phyloP scores from a whole-genome alignment of 2,329 filamentous ascomycete genomes.

The Microdochium trichocladiopsis region DNA sequence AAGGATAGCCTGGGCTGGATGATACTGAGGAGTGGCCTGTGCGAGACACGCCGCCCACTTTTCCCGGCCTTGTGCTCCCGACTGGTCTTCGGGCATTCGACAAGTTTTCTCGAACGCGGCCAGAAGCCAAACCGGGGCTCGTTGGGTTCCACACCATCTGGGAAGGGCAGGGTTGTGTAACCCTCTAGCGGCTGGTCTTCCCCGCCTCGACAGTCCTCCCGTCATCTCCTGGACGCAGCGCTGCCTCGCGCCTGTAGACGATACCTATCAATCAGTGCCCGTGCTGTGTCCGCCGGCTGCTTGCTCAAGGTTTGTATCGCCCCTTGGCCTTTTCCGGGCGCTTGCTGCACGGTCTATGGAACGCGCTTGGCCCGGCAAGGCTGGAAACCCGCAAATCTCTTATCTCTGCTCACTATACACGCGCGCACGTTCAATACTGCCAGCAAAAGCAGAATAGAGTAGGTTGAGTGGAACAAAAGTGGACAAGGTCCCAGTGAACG shows the following conservation, averaged over 20 bases:
- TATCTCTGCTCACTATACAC: too few species aligned
- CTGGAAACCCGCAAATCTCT: too few species aligned
- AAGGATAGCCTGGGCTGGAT: neutral
- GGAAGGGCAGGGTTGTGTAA: neutral
- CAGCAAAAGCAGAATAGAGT: too few species aligned
- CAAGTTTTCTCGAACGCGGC: neutral
- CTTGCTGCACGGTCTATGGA: too few species aligned
- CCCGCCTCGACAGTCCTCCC: neutral
- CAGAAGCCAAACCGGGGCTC: neutral
- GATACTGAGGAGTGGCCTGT: neutral
- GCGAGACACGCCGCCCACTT: neutral
- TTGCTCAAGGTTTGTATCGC: too few species aligned
- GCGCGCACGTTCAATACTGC: too few species aligned
- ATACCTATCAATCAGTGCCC: too few species aligned
- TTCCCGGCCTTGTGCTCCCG: neutral
- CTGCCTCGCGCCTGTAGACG: neutral
- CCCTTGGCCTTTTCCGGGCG: too few species aligned
- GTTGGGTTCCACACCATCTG: neutral
- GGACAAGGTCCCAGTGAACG: too few species aligned
- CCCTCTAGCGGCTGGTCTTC: neutral
- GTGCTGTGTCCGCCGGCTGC: too few species aligned
- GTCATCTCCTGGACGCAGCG: neutral
- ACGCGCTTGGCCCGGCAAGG: too few species aligned
- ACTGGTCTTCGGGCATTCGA: neutral
- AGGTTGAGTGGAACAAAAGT: too few species aligned